Evolutionary conservation across 805 yeast genomes (phyloP).

Genomic region (Pichia eremophila): DNA sequence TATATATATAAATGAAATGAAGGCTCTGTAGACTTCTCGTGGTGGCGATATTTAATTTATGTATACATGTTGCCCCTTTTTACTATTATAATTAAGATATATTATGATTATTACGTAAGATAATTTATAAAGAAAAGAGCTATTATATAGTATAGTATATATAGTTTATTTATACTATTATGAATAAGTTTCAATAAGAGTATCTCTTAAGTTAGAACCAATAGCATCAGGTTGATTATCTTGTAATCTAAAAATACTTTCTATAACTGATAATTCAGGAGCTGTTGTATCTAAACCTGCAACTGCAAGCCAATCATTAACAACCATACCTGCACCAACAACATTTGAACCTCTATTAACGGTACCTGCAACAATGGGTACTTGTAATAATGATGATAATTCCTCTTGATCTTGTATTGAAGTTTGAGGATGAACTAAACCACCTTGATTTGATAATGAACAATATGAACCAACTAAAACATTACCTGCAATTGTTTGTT

Average conservation of each 20-base stretch:
- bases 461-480: conserved; percentile 97
- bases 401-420: conserved; percentile 98
- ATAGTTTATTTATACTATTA: no score
- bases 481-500: conserved; percentile 98
- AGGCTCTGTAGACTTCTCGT: no score
- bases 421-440: conserved; percentile 96
- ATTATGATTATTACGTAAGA: no score
- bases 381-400: conserved; percentile 87
- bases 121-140: not conserved
- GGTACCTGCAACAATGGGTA: conserved; percentile 97
- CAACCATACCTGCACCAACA: conserved; percentile 98
- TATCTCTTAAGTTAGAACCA: conserved; percentile 78
- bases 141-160: no score
- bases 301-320: conserved; percentile 96
- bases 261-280: conserved; percentile 93
- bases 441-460: conserved; percentile 92
- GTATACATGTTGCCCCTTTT: no score
- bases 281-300: conserved; percentile 97
- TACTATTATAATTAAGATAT: no score
- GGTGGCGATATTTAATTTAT: no score
- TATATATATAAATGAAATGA: no score
- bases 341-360: conserved; percentile 96
- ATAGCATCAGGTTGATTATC: conserved; percentile 86
- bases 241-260: conserved; percentile 88
- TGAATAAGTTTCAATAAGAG: conserved; percentile 85